Evolutionary conservation across 2,329 filamentous ascomycete genomes (phyloP).

Genomic region (Podosphaera fusca): DNA sequence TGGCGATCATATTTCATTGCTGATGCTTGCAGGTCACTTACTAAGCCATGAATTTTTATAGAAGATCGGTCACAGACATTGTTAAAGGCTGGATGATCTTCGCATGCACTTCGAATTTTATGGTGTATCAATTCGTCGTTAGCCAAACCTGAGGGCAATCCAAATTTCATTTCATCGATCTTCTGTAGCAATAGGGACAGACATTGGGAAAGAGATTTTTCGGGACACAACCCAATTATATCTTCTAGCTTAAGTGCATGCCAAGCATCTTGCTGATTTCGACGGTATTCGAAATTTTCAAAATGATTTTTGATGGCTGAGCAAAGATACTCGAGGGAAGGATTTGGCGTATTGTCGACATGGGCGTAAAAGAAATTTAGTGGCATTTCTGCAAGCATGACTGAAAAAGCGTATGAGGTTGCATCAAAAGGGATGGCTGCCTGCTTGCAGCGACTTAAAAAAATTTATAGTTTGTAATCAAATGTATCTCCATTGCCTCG

Average conservation of each 20-base stretch:
- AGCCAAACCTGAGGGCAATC: neutral
- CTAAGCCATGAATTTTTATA: too few species aligned
- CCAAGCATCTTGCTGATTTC: slow-evolving; percentile 1
- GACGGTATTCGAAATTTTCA: neutral
- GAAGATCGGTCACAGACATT: neutral
- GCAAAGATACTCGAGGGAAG: neutral
- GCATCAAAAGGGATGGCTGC: neutral
- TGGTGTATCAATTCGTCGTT: neutral
- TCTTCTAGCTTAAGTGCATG: neutral
- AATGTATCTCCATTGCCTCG: neutral
- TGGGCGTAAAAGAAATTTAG: neutral
- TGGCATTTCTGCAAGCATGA: neutral
- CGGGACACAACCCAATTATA: neutral
- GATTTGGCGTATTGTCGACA: neutral
- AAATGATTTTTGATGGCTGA: neutral
- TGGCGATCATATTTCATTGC: neutral
- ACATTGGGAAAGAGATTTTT: neutral
- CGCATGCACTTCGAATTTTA: neutral
- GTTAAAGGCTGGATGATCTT: neutral
- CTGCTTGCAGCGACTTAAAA: neutral
- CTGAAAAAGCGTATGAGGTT: neutral
- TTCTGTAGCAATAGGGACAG: neutral
- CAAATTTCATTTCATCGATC: neutral
- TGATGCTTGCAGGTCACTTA: neutral
- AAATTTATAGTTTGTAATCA: neutral